These are phyloP conservation scores for Trichoderma lentiforme DNA, from an alignment of 2,329 filamentous ascomycete species.

Conservation along the genomic window DNA sequence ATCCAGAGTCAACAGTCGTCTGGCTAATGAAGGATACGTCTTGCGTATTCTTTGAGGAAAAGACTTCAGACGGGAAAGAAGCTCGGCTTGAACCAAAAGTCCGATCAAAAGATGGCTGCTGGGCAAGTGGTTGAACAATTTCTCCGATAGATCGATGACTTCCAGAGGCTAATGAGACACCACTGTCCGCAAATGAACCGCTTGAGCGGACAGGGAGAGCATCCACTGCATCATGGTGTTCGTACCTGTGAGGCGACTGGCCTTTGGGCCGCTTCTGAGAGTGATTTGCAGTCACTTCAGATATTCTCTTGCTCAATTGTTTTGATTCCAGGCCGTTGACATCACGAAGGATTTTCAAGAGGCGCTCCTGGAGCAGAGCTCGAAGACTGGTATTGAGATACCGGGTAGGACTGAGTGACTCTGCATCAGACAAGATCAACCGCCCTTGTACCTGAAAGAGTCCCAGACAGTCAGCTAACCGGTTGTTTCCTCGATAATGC, in stretches of 20 bases:
- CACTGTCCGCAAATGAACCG: background rate
- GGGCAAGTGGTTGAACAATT: background rate
- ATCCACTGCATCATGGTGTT: slow-evolving; percentile 12
- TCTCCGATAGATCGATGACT: background rate
- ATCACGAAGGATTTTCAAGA: slow-evolving; percentile 23
- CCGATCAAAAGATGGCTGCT: background rate
- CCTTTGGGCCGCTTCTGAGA: slow-evolving; percentile 15
- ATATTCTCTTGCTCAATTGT: slow-evolving; percentile 23
- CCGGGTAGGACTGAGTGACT: background rate
- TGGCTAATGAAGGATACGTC: slow-evolving; percentile 30
- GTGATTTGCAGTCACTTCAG: slow-evolving; percentile 23
- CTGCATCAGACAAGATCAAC: background rate
- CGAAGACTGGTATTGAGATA: slow-evolving; percentile 16
- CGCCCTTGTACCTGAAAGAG: slow-evolving; percentile 22
- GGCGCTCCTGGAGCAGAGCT: slow-evolving; percentile 26
- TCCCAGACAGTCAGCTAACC: slow-evolving; percentile 24
- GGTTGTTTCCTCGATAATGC: slow-evolving; percentile 22
- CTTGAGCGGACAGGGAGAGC: slow-evolving; percentile 21
- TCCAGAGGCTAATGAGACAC: background rate
- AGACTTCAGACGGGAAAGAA: slow-evolving; percentile 20
- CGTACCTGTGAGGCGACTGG: background rate
- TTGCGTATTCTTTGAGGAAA: slow-evolving; percentile 24
- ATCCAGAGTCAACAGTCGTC: slow-evolving; percentile 28
- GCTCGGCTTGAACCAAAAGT: slow-evolving; percentile 28
- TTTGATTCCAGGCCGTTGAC: background rate